Percentiles rank a stretch among this genome's conserved stretches.
These are phyloP conservation scores for Durusdinium trenchii DNA, from an alignment of 73 alveolate genomes.

Conservation along the genomic window DNA sequence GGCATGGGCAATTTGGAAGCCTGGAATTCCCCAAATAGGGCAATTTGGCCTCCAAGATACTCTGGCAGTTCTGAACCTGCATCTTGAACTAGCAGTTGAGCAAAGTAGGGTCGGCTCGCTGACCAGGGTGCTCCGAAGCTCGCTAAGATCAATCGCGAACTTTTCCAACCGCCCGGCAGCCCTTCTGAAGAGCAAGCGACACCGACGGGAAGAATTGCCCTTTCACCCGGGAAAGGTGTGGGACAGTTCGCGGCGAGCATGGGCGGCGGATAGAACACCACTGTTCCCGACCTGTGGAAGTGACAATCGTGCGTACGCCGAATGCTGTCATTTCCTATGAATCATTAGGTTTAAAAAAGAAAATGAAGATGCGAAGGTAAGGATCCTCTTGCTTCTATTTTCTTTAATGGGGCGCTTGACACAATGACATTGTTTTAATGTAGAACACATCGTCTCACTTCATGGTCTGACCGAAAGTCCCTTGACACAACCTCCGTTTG, in stretches of 20 bases:
- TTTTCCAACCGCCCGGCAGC: neutral
- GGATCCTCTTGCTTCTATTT: neutral
- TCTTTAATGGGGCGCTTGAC: neutral
- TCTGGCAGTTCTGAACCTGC: slow-evolving; percentile 1
- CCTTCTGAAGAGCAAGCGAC: slow-evolving; percentile 35
- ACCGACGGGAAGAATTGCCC: slow-evolving; percentile 21
- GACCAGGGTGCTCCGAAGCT: slow-evolving; percentile 70
- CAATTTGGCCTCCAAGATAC: too few relatives aligned
- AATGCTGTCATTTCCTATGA: neutral
- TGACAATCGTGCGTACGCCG: neutral
- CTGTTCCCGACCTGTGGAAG: slow-evolving; percentile 23
- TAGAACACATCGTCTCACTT: neutral
- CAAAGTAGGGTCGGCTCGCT: slow-evolving; percentile 9
- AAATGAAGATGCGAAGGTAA: neutral
- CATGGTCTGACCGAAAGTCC: neutral
- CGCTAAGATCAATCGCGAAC: slow-evolving; percentile 5
- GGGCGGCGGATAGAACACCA: slow-evolving; percentile 78
- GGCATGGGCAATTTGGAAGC: too few relatives aligned
- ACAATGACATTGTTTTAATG: neutral
- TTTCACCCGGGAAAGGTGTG: neutral
- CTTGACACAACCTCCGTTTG: too few relatives aligned
- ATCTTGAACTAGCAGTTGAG: neutral
- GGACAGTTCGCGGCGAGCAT: neutral
- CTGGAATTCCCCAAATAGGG: too few relatives aligned
- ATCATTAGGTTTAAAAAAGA: too few relatives aligned